These are phyloP conservation scores for Fusarium sacchari DNA, from an alignment of 2,329 filamentous ascomycete genomes.

Conservation along the genomic window DNA sequence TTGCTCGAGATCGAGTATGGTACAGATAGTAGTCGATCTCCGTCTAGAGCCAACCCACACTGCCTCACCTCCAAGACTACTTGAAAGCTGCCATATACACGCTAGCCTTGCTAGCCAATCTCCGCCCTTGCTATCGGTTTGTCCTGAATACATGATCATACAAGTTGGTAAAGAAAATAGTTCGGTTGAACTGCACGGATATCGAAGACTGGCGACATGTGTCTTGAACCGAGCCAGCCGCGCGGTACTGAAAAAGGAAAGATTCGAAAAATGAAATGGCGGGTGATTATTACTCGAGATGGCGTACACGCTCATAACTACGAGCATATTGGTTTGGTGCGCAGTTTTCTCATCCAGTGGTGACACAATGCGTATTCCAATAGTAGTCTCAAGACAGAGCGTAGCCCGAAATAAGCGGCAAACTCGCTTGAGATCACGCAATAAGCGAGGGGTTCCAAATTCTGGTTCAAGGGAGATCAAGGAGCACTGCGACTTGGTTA, in stretches of 20 bases:
- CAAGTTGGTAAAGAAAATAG: neutral
- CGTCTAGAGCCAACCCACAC: conserved; percentile 4
- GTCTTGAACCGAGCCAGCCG: neutral
- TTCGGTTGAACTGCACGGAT: neutral
- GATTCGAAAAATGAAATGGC: conserved; percentile 15
- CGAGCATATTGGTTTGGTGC: neutral
- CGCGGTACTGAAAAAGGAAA: conserved; percentile 1
- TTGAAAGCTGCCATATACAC: neutral
- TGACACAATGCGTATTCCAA: conserved; percentile 23
- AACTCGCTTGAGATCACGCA: conserved; percentile 1
- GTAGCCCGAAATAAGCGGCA: conserved; percentile 4
- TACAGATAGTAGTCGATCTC: neutral
- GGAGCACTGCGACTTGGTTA: conserved; percentile 8
- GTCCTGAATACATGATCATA: neutral
- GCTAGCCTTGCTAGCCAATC: neutral
- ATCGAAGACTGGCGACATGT: neutral
- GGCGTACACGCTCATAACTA: neutral
- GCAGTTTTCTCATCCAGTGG: conserved; percentile 21
- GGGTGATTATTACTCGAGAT: neutral
- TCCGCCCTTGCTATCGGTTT: neutral
- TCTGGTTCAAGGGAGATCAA: neutral
- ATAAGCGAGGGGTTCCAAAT: neutral
- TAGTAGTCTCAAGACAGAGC: neutral
- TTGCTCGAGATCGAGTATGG: neutral
- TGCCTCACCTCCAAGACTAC: conserved; percentile 4